Evolutionary conservation across 2,329 filamentous ascomycete genomes (phyloP).

Genomic region (Penicillium sp.): DNA sequence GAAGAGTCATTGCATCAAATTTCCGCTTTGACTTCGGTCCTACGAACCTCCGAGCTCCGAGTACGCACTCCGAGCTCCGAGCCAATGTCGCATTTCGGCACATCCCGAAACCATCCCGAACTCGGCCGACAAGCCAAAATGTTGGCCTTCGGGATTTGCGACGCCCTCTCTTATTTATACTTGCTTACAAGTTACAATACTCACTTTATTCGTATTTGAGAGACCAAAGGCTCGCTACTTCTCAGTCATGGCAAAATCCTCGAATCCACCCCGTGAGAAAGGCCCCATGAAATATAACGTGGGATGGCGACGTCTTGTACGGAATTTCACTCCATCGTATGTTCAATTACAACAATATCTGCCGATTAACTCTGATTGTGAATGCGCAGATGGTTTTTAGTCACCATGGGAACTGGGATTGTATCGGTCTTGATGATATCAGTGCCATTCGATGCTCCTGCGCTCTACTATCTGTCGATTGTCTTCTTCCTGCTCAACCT

Average conservation of each 20-base stretch:
- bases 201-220: no score
- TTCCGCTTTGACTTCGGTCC: no score
- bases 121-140: conserved; percentile 6
- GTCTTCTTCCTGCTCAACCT: conserved; percentile 60
- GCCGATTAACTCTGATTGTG: not conserved
- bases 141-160: no score
- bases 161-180: no score
- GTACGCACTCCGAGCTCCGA: no score
- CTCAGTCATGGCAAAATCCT: not conserved
- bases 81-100: not conserved
- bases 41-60: no score
- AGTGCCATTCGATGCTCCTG: conserved; percentile 58
- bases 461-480: conserved; percentile 58
- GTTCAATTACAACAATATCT: conserved; percentile 14
- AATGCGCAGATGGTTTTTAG: conserved; percentile 52
- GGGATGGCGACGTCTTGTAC: conserved; percentile 43
- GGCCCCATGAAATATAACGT: conserved; percentile 18
- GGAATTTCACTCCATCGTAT: conserved; percentile 56
- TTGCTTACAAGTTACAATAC: no score
- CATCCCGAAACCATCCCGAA: not conserved
- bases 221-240: no score
- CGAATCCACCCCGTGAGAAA: not conserved
- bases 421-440: conserved; percentile 60
- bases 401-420: conserved; percentile 66
- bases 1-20: no score